These are phyloP conservation scores for Acorus gramineus DNA, from an alignment of 106 monocot genomes.

Conservation along the genomic window DNA sequence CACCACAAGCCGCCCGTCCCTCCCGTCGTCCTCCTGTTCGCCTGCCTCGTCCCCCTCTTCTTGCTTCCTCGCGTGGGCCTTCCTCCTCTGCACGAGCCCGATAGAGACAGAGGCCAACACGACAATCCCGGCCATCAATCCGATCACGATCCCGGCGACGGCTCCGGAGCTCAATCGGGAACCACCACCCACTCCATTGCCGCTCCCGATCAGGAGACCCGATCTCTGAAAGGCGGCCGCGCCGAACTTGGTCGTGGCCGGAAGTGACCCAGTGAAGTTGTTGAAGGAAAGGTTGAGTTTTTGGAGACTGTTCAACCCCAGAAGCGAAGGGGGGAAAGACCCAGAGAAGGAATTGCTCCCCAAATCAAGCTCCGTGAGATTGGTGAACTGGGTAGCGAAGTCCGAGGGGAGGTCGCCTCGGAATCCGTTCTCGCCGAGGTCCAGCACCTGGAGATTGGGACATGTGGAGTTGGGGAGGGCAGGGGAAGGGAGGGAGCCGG, in stretches of 20 bases:
- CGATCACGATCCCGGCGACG: slow-evolving; percentile 70
- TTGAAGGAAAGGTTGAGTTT: slow-evolving; percentile 73
- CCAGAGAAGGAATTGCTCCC: slow-evolving; percentile 48
- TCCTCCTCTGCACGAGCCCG: slow-evolving; percentile 56
- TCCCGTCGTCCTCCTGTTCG: slow-evolving; percentile 17
- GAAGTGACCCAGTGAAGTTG: slow-evolving; percentile 68
- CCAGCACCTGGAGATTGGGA: slow-evolving; percentile 29
- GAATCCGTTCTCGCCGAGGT: slow-evolving; percentile 45
- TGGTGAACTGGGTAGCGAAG: slow-evolving; percentile 36
- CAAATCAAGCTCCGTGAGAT: slow-evolving; percentile 45
- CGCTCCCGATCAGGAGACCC: background rate
- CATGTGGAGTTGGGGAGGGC: slow-evolving; percentile 35
- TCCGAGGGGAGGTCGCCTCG: slow-evolving; percentile 37
- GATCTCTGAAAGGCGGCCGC: too few relatives aligned
- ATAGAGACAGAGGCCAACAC: slow-evolving; percentile 55
- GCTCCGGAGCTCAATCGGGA: slow-evolving; percentile 34
- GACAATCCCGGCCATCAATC: slow-evolving; percentile 61
- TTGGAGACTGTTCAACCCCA: slow-evolving; percentile 23
- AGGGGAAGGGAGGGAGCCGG: slow-evolving; percentile 51
- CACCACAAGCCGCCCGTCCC: slow-evolving; percentile 60
- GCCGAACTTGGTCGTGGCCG: background rate
- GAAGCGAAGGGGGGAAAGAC: slow-evolving; percentile 27
- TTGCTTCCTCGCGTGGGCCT: slow-evolving; percentile 16
- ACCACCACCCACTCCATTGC: background rate
- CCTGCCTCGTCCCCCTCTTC: slow-evolving; percentile 30